Conservation (phyloP, 2,329 filamentous ascomycete species). For the Colletotrichum falcatum region DNA sequence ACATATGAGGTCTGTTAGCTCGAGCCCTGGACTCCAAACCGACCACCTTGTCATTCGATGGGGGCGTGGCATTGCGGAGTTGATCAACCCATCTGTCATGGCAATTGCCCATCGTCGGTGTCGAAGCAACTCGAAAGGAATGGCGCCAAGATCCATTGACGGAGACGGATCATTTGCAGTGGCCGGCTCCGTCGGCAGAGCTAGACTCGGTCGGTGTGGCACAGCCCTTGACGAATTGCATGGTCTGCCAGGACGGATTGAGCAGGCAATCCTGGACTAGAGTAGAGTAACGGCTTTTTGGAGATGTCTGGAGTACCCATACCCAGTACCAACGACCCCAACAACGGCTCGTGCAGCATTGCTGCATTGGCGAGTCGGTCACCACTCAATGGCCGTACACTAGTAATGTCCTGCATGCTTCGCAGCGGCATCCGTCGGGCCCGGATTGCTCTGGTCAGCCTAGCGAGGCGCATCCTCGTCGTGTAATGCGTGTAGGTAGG, state of each 20-base stretch:
- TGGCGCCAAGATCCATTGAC: constrained; percentile 36
- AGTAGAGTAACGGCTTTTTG: not conserved
- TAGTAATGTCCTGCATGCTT: not conserved
- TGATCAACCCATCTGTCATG: not conserved
- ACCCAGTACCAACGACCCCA: not conserved
- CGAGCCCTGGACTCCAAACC: not conserved
- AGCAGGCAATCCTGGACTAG: constrained; percentile 3
- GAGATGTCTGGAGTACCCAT: no score
- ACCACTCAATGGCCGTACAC: constrained; percentile 7
- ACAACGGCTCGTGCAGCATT: constrained; percentile 9
- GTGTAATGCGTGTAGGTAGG: not conserved
- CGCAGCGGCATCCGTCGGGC: not conserved
- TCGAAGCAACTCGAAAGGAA: constrained; percentile 9
- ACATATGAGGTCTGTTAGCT: not conserved
- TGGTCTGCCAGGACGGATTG: not conserved
- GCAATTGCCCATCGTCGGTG: not conserved
- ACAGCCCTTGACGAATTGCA: constrained; percentile 22
- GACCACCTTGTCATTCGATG: not conserved
- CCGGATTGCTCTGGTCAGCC: not conserved
- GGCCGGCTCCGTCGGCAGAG: constrained; percentile 30
- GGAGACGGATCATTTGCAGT: constrained; percentile 21
- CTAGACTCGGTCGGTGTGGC: constrained; percentile 31
- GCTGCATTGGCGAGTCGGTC: not conserved
- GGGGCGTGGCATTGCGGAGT: not conserved
- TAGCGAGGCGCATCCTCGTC: not conserved